Evolutionary conservation across 2,329 filamentous ascomycete species (phyloP).

Genomic region (Fusarium pininemorale): DNA sequence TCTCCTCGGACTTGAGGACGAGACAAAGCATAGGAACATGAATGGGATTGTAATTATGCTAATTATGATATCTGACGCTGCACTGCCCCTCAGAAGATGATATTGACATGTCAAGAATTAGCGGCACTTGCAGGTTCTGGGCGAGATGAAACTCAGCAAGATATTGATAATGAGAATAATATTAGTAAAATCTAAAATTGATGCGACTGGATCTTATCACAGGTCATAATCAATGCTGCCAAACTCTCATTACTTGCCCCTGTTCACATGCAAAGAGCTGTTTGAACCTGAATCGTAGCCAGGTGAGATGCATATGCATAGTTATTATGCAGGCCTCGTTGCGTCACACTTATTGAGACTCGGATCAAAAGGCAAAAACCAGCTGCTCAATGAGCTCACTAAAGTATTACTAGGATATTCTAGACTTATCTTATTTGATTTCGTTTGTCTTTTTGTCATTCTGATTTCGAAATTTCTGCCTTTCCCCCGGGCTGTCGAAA

Average conservation of each 20-base stretch:
- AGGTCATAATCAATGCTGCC: background rate
- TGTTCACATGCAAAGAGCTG: background rate
- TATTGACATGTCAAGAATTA: background rate
- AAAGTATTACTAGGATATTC: background rate
- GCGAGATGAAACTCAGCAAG: background rate
- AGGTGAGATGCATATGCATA: background rate
- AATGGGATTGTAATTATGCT: background rate
- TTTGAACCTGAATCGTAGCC: background rate
- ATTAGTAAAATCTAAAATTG: constrained; percentile 5
- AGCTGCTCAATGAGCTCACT: background rate
- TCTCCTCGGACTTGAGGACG: background rate
- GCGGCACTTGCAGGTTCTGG: background rate
- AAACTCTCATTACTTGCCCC: background rate
- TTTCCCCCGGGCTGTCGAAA: background rate
- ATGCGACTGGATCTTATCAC: constrained; percentile 1
- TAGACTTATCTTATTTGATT: background rate
- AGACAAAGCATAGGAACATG: background rate
- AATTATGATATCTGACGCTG: background rate
- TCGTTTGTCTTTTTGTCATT: background rate
- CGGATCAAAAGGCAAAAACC: too few relatives aligned
- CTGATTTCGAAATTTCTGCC: background rate
- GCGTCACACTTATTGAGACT: background rate
- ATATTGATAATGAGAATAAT: constrained; percentile 1
- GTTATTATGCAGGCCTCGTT: background rate
- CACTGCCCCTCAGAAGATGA: background rate